Conservation (phyloP, 2,329 filamentous ascomycete genomes). For the Ophiostoma populinum region DNA sequence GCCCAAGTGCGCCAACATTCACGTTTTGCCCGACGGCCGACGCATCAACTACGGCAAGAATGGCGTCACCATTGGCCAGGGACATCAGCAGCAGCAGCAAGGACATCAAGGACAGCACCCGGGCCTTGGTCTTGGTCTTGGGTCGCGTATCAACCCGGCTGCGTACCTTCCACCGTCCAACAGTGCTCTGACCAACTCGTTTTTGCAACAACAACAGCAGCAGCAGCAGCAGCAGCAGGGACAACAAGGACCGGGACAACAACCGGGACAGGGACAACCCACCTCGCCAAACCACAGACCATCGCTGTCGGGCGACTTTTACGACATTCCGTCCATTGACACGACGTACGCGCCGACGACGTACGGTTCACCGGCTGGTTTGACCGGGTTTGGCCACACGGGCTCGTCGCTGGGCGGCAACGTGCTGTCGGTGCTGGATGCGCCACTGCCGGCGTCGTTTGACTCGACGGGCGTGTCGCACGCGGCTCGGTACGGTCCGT, state of each 20-base stretch:
- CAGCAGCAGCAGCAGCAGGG: slow-evolving; percentile 12
- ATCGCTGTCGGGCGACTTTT: slow-evolving; percentile 33
- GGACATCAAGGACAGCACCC: neutral
- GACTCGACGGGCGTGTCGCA: slow-evolving; percentile 92
- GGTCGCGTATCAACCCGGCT: slow-evolving; percentile 49
- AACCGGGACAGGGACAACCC: neutral
- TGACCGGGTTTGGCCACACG: slow-evolving; percentile 57
- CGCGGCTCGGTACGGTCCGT: slow-evolving; percentile 74
- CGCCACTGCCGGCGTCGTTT: slow-evolving; percentile 82
- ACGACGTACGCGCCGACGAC: slow-evolving; percentile 37
- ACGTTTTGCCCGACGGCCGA: slow-evolving; percentile 84
- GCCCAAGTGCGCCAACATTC: slow-evolving; percentile 90
- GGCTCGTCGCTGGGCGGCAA: slow-evolving; percentile 59
- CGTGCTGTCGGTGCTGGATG: slow-evolving; percentile 77
- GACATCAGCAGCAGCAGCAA: neutral
- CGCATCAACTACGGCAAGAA: slow-evolving; percentile 68
- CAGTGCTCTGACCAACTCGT: slow-evolving; percentile 55
- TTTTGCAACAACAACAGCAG: slow-evolving; percentile 38
- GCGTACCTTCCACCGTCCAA: slow-evolving; percentile 47
- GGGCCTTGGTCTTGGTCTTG: slow-evolving; percentile 48
- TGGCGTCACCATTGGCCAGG: slow-evolving; percentile 42
- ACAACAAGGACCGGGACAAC: slow-evolving; percentile 18
- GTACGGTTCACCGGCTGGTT: slow-evolving; percentile 87
- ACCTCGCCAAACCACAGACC: too few species aligned
- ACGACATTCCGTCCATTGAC: slow-evolving; percentile 39